Percentiles rank a stretch among this genome's conserved stretches.
Evolutionary conservation across 257 asterid genomes (phyloP).

Genomic region (Capsicum chinense): DNA sequence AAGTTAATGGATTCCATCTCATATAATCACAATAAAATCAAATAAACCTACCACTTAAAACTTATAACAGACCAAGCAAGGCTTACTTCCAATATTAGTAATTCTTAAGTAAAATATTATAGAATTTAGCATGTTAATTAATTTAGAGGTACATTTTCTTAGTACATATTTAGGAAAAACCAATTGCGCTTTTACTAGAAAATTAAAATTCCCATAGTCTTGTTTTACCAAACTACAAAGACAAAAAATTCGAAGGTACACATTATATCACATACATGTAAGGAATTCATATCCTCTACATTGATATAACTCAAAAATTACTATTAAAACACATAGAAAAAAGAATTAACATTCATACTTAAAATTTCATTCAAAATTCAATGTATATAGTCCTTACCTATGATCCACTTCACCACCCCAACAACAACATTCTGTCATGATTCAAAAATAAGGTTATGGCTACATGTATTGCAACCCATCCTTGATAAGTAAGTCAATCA

Average conservation of each 20-base stretch:
- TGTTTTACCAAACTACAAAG: not conserved
- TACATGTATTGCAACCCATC: too few relatives aligned
- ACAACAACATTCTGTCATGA: too few relatives aligned
- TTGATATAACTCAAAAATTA: too few relatives aligned
- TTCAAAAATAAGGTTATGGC: too few relatives aligned
- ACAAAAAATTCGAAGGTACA: not conserved
- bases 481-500: too few relatives aligned
- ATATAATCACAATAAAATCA: not conserved
- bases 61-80: not conserved
- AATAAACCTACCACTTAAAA: too few relatives aligned
- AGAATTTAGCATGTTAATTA: not conserved
- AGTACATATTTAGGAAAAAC: not conserved
- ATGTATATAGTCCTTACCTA: too few relatives aligned
- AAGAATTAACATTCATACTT: too few relatives aligned
- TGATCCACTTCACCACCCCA: too few relatives aligned
- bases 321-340: too few relatives aligned
- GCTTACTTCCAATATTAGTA: not conserved
- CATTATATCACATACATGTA: not conserved
- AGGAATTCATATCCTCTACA: not conserved
- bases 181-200: not conserved
- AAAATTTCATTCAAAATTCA: too few relatives aligned
- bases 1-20: conserved; percentile 2
- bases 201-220: not conserved
- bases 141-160: not conserved
- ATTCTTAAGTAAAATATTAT: not conserved